Base-by-base conservation (phyloP, 2,329 filamentous ascomycete species). In the Fusarium solani-melongenae region DNA sequence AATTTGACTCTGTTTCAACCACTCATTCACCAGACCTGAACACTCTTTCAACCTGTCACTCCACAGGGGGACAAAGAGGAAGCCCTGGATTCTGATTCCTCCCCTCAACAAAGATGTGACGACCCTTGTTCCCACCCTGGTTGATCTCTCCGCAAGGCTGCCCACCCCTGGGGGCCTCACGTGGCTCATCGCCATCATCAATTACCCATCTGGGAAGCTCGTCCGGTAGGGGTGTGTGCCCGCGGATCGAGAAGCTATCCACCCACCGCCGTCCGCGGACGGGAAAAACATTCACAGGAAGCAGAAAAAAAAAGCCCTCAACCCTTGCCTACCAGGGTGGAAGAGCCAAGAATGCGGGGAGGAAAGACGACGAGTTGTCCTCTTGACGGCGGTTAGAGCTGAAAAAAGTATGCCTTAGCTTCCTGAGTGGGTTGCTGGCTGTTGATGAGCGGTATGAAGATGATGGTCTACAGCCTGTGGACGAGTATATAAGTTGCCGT, bases 131-230 rank as follows among this genome's bases (percentile, higher is more conserved):
- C 44, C 22, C 44, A 27, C 44, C 44, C 44, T 3, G 44, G 44
- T 49, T 29, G 17, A 59, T 44, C 39, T 59, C 38, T 31, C 20
- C 56, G 56, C 56, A 59, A 59, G 56, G 56, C 56, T 59, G 36
- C 38, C 56, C 56, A 36, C n/a, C 24, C 34, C 27, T 62, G 60
- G 33, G 53, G 70, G 56, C 62, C 71, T 73, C 70, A 73, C 70
- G 71, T 73, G 71, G 67, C 70, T 62, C 60, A 58, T 49, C 38
- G 20, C 74, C 66, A 65, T 75, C 60, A 63, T 62, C 62, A 71
- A 71, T 76, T 77, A 64, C 71, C 75, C 58, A 31, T 73, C 67
- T 71, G 58, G 75, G 75, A 76, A 77, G 73, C 75, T 77, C 65
- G 58, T 71, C 75, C 75, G 73, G 39, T 46, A 20, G 33, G n/a